Evolutionary conservation across 1,284 basidiomycete genomes (phyloP).

Genomic region (Hemileia vastatrix): DNA sequence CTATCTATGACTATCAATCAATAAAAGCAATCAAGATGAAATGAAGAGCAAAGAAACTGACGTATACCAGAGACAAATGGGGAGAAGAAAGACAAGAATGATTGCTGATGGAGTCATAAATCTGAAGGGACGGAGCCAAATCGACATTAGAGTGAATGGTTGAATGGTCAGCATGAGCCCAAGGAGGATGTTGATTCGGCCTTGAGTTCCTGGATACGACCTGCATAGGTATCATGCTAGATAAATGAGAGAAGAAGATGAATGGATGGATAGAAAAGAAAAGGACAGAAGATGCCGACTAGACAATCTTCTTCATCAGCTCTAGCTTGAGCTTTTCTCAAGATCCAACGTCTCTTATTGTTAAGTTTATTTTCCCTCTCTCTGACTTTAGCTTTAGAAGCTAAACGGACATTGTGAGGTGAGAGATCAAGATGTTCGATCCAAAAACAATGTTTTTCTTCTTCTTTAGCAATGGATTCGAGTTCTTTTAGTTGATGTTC

Average conservation of each 20-base stretch:
- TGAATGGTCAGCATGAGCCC: not conserved
- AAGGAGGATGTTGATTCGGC: not conserved
- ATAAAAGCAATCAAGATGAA: not conserved
- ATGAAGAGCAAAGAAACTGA: not conserved
- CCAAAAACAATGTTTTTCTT: too few relatives aligned
- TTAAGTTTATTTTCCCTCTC: conserved; percentile 5
- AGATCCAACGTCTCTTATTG: conserved; percentile 6
- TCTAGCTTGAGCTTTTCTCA: conserved; percentile 10
- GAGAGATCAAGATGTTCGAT: too few relatives aligned
- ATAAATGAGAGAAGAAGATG: not conserved
- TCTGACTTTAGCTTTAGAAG: not conserved
- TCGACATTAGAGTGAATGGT: not conserved
- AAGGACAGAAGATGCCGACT: conserved; percentile 10
- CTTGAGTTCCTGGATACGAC: conserved; percentile 15
- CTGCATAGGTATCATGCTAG: conserved; percentile 19
- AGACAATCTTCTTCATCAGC: conserved; percentile 15
- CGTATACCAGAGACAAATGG: not conserved
- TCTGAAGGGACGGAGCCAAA: not conserved
- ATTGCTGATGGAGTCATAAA: not conserved
- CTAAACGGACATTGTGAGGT: not conserved
- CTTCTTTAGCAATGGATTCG: too few relatives aligned
- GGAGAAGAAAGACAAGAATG: not conserved
- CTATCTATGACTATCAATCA: too few relatives aligned
- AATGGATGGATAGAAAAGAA: not conserved
- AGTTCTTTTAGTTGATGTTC: conserved; percentile 10